These are phyloP conservation scores for Lentinula detonsa DNA, from an alignment of 768 basidiomycete species.

Conservation along the genomic window DNA sequence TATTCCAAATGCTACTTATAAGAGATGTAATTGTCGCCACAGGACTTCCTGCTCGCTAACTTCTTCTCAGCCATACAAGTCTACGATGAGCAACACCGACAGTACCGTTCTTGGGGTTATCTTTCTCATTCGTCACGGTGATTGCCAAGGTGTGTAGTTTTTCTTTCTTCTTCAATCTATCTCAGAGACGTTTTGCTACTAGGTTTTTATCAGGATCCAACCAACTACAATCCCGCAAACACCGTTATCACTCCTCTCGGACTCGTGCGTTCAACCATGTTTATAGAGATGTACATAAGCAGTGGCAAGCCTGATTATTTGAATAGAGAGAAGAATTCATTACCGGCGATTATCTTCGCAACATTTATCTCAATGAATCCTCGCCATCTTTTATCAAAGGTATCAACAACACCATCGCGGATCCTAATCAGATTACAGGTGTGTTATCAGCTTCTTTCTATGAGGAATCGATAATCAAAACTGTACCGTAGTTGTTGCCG, in stretches of 20 bases:
- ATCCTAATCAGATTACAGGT: slow-evolving; percentile 28
- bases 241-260: slow-evolving; percentile 67
- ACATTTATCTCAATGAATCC: slow-evolving; percentile 45
- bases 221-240: slow-evolving; percentile 46
- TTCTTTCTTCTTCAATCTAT: not conserved
- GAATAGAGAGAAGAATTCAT: slow-evolving; percentile 50
- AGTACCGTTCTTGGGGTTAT: slow-evolving; percentile 46
- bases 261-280: slow-evolving; percentile 34
- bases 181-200: not conserved
- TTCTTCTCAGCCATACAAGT: not conserved
- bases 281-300: not conserved
- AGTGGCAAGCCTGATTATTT: slow-evolving; percentile 2
- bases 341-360: slow-evolving; percentile 47
- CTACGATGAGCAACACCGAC: slow-evolving; percentile 10
- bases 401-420: slow-evolving; percentile 27
- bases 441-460: not conserved
- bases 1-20: not conserved
- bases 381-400: slow-evolving; percentile 49
- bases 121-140: slow-evolving; percentile 54
- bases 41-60: not conserved
- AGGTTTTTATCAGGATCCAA: slow-evolving; percentile 64
- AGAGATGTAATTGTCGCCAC: not conserved
- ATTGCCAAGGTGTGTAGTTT: slow-evolving; percentile 35
- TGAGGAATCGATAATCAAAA: not conserved
- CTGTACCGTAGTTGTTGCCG: slow-evolving; percentile 42